Base-by-base conservation (phyloP, 768 basidiomycete genomes). In the Boletus sp. region DNA sequence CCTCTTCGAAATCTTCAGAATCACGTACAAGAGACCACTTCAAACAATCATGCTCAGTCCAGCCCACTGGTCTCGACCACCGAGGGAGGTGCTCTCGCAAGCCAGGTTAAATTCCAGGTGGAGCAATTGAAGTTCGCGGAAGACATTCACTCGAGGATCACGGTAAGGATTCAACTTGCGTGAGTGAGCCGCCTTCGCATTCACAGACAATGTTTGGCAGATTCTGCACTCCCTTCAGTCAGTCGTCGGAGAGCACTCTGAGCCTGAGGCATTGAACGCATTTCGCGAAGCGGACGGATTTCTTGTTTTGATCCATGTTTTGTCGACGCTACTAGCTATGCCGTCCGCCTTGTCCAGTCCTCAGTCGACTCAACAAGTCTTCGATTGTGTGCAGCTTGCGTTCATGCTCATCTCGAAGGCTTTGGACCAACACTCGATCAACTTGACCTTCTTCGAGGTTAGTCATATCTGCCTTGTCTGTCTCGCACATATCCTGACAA, bases 261-360 rank as follows among this genome's bases (percentile, higher is more conserved):
- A 69, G 42, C 67, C 77, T 2, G 74, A 69, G 42, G 88, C 88
- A 11, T 89, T 86, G 68, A 85, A 87, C 54, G 84, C 86, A 18
- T 93, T 94, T 69, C 79, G 92, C 5, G 89, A 92, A 64, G 76
- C 88, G 64, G 92, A 93, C 58, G 92, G 92, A 1, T 92, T 92
- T 67, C 75, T 92, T 18, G 80, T 84, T 10, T 74, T 92, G 33
- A 84, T 92, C 73, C 89, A 83, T 62, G 78, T 88, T 32, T 75
- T 94, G 5, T 87, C 89, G 1, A 83, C 82, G 0, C 71, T 88
- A 0, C 70, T 79, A 51, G 58, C 62, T 10, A 56, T 56, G 4
- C 64, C 67, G 54, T 66, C 71, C 18, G 62, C 68, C 35, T 60
- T 69, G 33, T 62, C 70, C 18, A 66, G 58, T 9, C 64, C 72